Evolutionary conservation across 2,329 filamentous ascomycete genomes (phyloP).

Genomic region (Cladosporium cucumerinum): DNA sequence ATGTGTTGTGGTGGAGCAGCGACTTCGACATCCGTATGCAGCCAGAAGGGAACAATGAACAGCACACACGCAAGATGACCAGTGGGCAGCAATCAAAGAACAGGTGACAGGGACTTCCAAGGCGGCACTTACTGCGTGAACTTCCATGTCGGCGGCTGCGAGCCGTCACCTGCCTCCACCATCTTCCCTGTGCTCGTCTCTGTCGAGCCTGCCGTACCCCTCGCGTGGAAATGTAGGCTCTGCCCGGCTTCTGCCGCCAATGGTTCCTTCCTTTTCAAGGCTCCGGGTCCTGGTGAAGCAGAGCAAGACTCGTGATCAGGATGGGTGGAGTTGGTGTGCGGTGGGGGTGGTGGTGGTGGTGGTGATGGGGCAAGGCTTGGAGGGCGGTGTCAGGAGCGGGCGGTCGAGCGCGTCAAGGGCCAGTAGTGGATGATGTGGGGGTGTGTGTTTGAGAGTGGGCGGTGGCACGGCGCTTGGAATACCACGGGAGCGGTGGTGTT

Average conservation of each 20-base stretch:
- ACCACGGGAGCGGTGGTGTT: neutral
- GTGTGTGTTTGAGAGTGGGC: neutral
- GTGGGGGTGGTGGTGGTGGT: neutral
- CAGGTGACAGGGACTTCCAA: neutral
- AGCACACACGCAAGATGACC: slow-evolving; percentile 2
- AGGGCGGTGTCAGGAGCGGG: slow-evolving; percentile 17
- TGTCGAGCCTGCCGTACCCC: slow-evolving; percentile 16
- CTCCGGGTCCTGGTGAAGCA: neutral
- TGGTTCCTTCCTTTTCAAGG: slow-evolving; percentile 7
- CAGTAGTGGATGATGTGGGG: neutral
- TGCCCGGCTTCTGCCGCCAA: slow-evolving; percentile 15
- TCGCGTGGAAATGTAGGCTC: slow-evolving; percentile 11
- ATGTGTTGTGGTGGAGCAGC: neutral
- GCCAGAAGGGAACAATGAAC: slow-evolving; percentile 16
- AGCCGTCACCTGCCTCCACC: slow-evolving; percentile 81
- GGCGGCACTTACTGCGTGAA: slow-evolving; percentile 82
- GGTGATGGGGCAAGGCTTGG: neutral
- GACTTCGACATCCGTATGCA: slow-evolving; percentile 1
- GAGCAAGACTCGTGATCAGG: slow-evolving; percentile 1
- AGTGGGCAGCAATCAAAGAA: slow-evolving; percentile 4
- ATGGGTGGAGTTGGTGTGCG: neutral
- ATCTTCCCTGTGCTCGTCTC: slow-evolving; percentile 56
- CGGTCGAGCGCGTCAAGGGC: slow-evolving; percentile 3
- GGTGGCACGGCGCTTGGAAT: neutral
- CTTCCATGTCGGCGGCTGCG: slow-evolving; percentile 94